Percentiles rank a stretch among this genome's conserved stretches.
phyloP scores from a whole-genome alignment of 345 rosid species.

The Eucalyptus dawsonii region DNA sequence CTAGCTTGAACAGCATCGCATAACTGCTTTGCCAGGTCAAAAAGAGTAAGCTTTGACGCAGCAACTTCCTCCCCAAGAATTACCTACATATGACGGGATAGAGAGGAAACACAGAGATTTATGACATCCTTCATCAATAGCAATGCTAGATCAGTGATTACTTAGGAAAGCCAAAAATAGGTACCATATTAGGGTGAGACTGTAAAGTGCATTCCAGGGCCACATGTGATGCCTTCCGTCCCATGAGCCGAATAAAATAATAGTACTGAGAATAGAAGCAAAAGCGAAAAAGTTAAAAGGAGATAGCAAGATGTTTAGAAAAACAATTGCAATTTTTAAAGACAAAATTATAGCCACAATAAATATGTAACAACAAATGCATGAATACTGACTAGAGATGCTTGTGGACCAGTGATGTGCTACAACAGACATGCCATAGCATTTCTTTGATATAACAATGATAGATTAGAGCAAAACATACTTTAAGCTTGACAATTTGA shows the following conservation, averaged over 20 bases:
- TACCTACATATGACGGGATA: constrained; percentile 25
- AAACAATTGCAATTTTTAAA: background rate
- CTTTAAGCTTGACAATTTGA: background rate
- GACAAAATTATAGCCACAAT: background rate
- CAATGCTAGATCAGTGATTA: background rate
- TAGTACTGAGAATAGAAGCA: constrained; percentile 57
- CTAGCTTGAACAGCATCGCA: constrained; percentile 99
- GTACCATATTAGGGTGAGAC: constrained; percentile 96
- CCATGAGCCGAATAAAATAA: constrained; percentile 97
- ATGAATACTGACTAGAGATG: background rate
- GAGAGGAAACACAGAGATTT: background rate
- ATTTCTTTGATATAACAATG: background rate
- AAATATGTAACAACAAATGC: background rate
- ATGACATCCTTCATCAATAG: background rate
- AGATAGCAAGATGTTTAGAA: background rate
- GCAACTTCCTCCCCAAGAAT: constrained; percentile 98
- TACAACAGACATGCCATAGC: background rate
- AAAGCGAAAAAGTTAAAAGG: background rate
- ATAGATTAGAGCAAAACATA: background rate
- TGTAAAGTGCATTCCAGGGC: constrained; percentile 98
- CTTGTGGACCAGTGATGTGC: background rate
- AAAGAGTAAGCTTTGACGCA: constrained; percentile 93
- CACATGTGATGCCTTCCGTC: constrained; percentile 93
- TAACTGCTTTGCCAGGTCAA: constrained; percentile 77
- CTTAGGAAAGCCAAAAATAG: background rate